phyloP scores from a whole-genome alignment of 1,284 basidiomycete genomes.

The Ustilago hordei region DNA sequence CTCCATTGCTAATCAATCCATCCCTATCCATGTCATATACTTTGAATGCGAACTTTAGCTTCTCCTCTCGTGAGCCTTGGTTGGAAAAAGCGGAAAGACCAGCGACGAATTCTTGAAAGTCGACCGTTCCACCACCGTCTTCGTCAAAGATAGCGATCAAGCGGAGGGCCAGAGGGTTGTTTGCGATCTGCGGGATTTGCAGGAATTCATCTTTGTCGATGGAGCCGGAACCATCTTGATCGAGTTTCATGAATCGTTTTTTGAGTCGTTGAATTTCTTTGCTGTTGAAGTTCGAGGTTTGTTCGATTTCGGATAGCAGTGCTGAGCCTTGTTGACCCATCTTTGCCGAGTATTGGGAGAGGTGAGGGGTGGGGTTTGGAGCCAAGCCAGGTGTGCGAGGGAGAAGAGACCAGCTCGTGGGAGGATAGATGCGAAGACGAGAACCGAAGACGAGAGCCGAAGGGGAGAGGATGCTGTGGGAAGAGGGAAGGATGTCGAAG shows the following conservation, averaged over 20 bases:
- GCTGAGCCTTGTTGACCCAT: conserved; percentile 79
- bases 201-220: conserved; percentile 99
- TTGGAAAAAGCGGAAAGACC: conserved; percentile 97
- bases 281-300: conserved; percentile 79
- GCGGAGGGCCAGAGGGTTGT: conserved; percentile 93
- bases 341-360: conserved; percentile 1
- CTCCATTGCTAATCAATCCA: conserved; percentile 97
- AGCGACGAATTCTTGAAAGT: conserved; percentile 98
- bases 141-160: conserved; percentile 99
- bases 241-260: conserved; percentile 99
- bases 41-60: conserved; percentile 95
- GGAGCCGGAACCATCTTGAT: conserved; percentile 95
- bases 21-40: conserved; percentile 99
- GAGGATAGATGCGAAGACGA: background rate
- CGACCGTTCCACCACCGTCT: conserved; percentile 96
- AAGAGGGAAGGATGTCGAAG: conserved; percentile 11
- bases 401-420: conserved; percentile 14
- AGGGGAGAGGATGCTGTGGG: background rate
- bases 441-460: background rate
- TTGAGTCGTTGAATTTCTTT: conserved; percentile 79
- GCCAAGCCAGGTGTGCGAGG: conserved; percentile 1
- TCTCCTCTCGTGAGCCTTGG: conserved; percentile 94
- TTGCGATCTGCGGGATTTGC: conserved; percentile 98
- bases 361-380: background rate
- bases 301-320: conserved; percentile 93